Conservation (phyloP, 306 rosid species). For the Glycine soja region DNA sequence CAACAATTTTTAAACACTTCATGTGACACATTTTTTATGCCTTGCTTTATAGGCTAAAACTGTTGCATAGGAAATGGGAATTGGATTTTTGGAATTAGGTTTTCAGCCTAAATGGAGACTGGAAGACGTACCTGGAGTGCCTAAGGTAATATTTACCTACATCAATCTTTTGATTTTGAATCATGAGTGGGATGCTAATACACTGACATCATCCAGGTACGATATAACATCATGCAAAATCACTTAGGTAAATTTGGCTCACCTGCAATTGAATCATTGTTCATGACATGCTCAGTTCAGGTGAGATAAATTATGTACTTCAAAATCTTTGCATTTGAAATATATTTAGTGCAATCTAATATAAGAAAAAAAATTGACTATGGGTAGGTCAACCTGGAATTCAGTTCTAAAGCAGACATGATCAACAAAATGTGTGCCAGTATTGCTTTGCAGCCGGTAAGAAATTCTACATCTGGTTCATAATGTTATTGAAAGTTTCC, state of each 20-base stretch:
- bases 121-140: constrained; percentile 73
- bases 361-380: not conserved
- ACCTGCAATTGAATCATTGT: constrained; percentile 30
- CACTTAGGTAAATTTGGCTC: constrained; percentile 37
- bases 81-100: constrained; percentile 85
- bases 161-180: not conserved
- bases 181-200: not conserved
- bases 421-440: constrained; percentile 75
- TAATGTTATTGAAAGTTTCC: constrained; percentile 13
- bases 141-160: constrained; percentile 65
- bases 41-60: constrained; percentile 70
- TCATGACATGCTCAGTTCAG: constrained; percentile 53
- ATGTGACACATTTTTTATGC: constrained; percentile 9
- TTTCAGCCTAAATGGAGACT: constrained; percentile 81
- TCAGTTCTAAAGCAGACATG: constrained; percentile 86
- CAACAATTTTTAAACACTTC: not conserved
- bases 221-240: constrained; percentile 46
- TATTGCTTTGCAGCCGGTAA: constrained; percentile 86
- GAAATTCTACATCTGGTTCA: constrained; percentile 36
- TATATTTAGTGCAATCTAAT: not conserved
- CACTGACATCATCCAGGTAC: constrained; percentile 37
- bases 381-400: constrained; percentile 80
- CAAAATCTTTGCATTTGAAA: not conserved
- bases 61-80: constrained; percentile 90
- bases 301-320: constrained; percentile 9